Base-by-base conservation (phyloP, 2,329 filamentous ascomycete species). In the Beauveria scarabaeidicola region DNA sequence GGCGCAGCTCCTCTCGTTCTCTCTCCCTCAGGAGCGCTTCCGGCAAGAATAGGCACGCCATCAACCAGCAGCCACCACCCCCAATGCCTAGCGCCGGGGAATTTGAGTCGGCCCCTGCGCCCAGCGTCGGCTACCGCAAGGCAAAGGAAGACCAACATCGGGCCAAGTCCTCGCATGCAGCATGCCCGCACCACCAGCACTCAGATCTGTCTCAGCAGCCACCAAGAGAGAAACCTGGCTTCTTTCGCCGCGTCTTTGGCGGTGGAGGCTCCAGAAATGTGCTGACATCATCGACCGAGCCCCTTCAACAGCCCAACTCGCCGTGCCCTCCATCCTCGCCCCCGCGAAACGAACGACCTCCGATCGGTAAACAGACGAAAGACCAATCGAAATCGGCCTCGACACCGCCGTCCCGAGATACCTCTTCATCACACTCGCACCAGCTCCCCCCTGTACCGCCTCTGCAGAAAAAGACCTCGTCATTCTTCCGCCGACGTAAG, bases 401-500 rank as follows among this genome's bases (percentile, higher is more conserved):
- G 43, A 72, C 75, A 23, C 77, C 81, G 40, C 78, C 81, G 2
- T 79, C 80, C 5, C 74, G 81, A 61, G 80, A 84, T 63, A 66
- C 70, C 1, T 69, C 69, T 6, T 73, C 73, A 27, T 73, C 73
- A 23, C 72, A 74, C 58, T 79, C 79, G 38, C 75, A 78, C 53
- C 77, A 75, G 58, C 71, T 77, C 17, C 77, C 79, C 60, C 55
- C 50, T 6, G 57, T 59, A 21, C 57, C 57, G 19, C 74, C 77
- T 21, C 76, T 97, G 55, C 89, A 90, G 67, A 97, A 97, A 78
- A 97, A 97, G 73, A 84, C 90, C 4, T 95, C 93, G 1, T 93
- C 91, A 0, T 97, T 99, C 75, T 97, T 97, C 76, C 84, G 94
- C 63, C 83, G 94, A 61, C 84, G 92, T 63, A 97, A 97, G 82